Evolutionary conservation across 306 rosid genomes (phyloP).

Genomic region (Rosa multiflora): DNA sequence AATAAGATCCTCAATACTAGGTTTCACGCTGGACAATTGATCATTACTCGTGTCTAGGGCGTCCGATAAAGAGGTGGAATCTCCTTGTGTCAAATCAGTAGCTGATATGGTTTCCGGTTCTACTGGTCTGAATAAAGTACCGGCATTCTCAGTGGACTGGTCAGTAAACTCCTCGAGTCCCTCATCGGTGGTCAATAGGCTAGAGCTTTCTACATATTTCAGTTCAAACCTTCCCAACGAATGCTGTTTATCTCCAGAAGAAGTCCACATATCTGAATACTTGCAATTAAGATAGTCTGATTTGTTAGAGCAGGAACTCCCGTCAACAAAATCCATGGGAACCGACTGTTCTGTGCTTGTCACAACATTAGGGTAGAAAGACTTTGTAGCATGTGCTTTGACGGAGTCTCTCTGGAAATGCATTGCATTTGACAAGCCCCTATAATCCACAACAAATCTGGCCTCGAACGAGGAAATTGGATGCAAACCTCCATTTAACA

Average conservation of each 20-base stretch:
- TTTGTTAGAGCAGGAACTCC: constrained; percentile 32
- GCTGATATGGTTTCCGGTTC: constrained; percentile 44
- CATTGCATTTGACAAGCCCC: constrained; percentile 48
- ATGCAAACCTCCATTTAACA: constrained; percentile 57
- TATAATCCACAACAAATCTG: constrained; percentile 38
- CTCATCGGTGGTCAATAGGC: constrained; percentile 34
- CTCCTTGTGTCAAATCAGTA: constrained; percentile 35
- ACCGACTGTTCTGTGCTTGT: constrained; percentile 29
- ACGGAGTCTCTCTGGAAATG: constrained; percentile 42
- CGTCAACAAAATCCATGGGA: constrained; percentile 20
- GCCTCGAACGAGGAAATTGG: constrained; percentile 39
- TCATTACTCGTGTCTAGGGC: constrained; percentile 37
- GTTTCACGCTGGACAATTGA: constrained; percentile 42
- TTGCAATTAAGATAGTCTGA: constrained; percentile 29
- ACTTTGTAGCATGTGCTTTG: constrained; percentile 45
- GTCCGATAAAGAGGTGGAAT: constrained; percentile 28
- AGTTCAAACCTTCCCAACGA: constrained; percentile 37
- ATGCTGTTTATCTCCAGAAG: constrained; percentile 25
- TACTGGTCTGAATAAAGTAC: constrained; percentile 31
- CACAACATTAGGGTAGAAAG: constrained; percentile 28
- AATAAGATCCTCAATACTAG: constrained; percentile 44
- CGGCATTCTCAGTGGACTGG: constrained; percentile 36
- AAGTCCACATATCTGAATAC: constrained; percentile 33
- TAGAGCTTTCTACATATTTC: constrained; percentile 38
- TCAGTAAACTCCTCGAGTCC: constrained; percentile 38